Base-by-base conservation (phyloP, 345 rosid genomes). In the Carallia brachiata region DNA sequence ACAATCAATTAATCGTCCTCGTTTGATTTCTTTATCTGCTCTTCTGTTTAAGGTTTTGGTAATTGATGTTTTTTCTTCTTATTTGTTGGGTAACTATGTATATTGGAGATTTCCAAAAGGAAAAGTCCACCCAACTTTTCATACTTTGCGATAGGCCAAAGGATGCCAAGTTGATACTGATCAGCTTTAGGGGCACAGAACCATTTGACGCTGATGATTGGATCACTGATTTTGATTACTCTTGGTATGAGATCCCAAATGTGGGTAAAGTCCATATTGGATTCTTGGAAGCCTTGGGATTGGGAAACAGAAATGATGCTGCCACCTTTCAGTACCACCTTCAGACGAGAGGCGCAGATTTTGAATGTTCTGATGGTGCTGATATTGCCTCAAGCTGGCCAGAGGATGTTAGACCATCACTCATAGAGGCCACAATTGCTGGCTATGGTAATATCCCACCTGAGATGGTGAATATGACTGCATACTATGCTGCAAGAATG, bases 121-220 rank as follows among this genome's bases (percentile, higher is more conserved):
- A 87, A 81, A 71, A 64, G 82, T 80, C 91, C 5, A 91, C 95
- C 61, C 96, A 94, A 79, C 90, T 86, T 55, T 94, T 86, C 79
- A 73, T 94, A 66, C 64, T 87, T 1, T 84, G 86, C 0, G 96
- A 88, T 89, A 90, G 88, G 81, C 88, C 81, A 34, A 73, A 75
- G 67, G 95, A 94, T 83, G 96, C 98, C 63, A 85, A 76, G 70
- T 72, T 90, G 87, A 84, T 94, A 66, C 36, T 91, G 56, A 75
- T 94, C 65, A 81, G 90, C 88, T 94, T 90, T 69, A 85, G 93
- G 79, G 97, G 98, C 31, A 94, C 93, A 6, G 93, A 90, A 59
- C 96, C 91, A 44, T 94, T 94, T 80, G 93, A 91, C 78, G 95
- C 90, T 10, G 86, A 90, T 58, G 91, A 90, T 64, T 91, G 96